Evolutionary conservation across 495 filamentous ascomycete species (phyloP), one percentile per base, ranked within the genome.

Genomic region (Tuber microsphaerosporum): DNA sequence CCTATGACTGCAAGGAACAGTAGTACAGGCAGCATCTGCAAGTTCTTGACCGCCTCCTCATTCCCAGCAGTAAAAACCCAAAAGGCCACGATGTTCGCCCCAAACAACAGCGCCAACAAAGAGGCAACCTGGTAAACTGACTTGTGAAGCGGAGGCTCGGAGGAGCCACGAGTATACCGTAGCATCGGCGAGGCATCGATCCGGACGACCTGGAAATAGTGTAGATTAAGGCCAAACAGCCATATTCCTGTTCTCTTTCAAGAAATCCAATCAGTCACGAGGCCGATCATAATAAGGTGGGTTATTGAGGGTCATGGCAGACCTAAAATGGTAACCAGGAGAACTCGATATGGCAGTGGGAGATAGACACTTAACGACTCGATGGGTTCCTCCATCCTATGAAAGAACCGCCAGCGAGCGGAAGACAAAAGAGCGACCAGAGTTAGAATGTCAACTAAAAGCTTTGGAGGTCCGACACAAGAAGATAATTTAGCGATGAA

Each of bases 61-160:
- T 88, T 85, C 75, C 91, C 91, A 79, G 87, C 90, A 34, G 94
- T 94, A 79, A 92, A 86, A 75, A 87, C 78, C 94, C 93, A 97
- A 87, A 97, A 97, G 76, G 91, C 81, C 75, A 92, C 75, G 48
- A 97, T 86, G 74, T 92, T 94, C 81, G 90, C 75, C 73, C 82
- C 82, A 72, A 95, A 88, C 34, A 93, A 89, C 74, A 89, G 82
- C 37, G 91, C 91, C 78, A 97, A 88, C 73, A 92, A 84, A 65
- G 88, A 87, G 31, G 94, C 93, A 71, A 97, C 85, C 71, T 90
- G 92, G 85, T 97, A 97, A 61, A 91, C 91, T 41, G 93, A 92
- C 75, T 87, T 86, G 82, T 97, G 90, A 83, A 94, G 92, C 48
- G 91, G 86, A 26, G 86, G 87, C 77, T 93, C 90, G 75, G 88